Conservation (phyloP, 1,139 yeast species). For the Yamadazyma spencermartinsiae region DNA sequence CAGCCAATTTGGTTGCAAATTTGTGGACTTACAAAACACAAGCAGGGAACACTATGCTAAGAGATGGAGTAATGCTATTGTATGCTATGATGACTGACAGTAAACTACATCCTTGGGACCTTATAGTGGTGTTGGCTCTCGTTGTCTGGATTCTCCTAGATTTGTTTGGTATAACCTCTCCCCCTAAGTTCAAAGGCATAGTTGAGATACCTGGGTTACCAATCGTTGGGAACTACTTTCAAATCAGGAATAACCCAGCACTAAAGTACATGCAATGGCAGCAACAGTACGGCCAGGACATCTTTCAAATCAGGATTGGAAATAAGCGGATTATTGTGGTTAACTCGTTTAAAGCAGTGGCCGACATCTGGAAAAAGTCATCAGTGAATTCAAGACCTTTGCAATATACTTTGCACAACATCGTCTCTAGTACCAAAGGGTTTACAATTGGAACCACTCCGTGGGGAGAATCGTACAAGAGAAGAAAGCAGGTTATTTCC, state of each 20-base stretch:
- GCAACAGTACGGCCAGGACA: conserved; percentile 35
- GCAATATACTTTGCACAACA: conserved; percentile 64
- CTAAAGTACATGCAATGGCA: conserved; percentile 51
- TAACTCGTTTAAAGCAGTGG: conserved; percentile 57
- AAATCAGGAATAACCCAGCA: conserved; percentile 53
- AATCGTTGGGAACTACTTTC: conserved; percentile 52
- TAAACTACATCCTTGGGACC: too few species aligned
- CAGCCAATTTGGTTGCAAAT: conserved; percentile 1
- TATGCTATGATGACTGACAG: not conserved
- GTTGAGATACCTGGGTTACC: conserved; percentile 51
- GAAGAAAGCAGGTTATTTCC: conserved; percentile 56
- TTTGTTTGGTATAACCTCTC: conserved; percentile 12
- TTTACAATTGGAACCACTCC: conserved; percentile 82
- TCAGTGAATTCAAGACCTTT: conserved; percentile 66
- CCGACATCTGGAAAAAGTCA: conserved; percentile 54
- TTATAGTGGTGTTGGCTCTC: too few species aligned
- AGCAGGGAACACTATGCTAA: not conserved
- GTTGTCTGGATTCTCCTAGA: not conserved
- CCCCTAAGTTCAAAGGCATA: conserved; percentile 33
- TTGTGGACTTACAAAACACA: not conserved
- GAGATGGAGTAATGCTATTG: not conserved
- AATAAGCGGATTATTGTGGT: conserved; percentile 58
- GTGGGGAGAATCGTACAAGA: conserved; percentile 52
- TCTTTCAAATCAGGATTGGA: conserved; percentile 68
- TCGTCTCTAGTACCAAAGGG: conserved; percentile 62